phyloP scores from a whole-genome alignment of 208 protist genomes.

The Angomonas deanei region DNA sequence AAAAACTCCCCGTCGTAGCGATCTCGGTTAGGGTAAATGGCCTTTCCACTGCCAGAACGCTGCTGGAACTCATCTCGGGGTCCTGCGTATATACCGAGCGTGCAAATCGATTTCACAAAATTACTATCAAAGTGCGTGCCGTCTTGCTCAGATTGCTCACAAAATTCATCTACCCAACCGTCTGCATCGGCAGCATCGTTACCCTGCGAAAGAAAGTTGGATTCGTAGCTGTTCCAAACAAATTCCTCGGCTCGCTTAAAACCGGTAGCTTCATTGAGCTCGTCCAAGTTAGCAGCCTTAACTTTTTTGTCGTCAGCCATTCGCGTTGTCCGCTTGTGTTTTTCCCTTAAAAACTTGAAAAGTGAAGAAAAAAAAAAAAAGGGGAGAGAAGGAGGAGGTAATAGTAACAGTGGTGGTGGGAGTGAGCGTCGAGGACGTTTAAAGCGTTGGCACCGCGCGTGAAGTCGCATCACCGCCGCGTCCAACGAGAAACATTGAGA shows the following conservation, averaged over 20 bases:
- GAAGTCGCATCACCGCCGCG: too few relatives aligned
- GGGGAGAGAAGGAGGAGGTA: background rate
- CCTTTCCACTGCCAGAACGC: conserved; percentile 77
- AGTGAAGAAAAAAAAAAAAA: conserved; percentile 3
- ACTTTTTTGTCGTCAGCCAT: conserved; percentile 13
- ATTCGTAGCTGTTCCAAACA: conserved; percentile 73
- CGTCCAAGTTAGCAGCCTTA: conserved; percentile 52
- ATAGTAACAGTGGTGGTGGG: background rate
- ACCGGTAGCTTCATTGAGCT: conserved; percentile 74
- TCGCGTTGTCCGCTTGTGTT: background rate
- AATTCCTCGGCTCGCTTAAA: conserved; percentile 77
- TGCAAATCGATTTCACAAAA: conserved; percentile 72
- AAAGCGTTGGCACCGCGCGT: too few relatives aligned
- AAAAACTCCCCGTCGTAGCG: conserved; percentile 89
- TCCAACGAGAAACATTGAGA: too few relatives aligned
- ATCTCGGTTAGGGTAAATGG: conserved; percentile 79
- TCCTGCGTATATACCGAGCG: conserved; percentile 83
- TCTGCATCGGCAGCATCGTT: conserved; percentile 71
- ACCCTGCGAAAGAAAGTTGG: conserved; percentile 41
- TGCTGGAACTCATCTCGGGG: conserved; percentile 87
- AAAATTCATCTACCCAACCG: conserved; percentile 73
- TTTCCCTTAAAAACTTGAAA: background rate
- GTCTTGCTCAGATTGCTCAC: conserved; percentile 56
- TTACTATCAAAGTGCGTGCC: conserved; percentile 51
- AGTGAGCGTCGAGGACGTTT: too few relatives aligned